Evolutionary conservation across 2,329 filamentous ascomycete species (phyloP).

Genomic region (Alternaria arbusti): DNA sequence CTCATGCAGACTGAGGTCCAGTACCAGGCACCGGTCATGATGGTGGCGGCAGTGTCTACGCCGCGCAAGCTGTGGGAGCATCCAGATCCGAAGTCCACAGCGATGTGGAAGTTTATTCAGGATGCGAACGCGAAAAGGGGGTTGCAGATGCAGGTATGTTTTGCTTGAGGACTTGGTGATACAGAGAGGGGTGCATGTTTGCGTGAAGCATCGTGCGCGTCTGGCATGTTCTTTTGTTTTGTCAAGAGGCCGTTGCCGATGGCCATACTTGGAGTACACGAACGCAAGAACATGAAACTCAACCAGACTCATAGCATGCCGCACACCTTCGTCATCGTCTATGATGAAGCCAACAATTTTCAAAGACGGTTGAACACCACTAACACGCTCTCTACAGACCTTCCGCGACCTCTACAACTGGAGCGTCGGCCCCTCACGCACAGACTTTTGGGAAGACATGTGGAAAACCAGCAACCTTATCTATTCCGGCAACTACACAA

Average conservation of each 20-base stretch:
- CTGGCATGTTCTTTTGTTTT: background rate
- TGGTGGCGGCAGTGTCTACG: background rate
- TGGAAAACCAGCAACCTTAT: constrained; percentile 40
- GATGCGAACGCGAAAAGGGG: constrained; percentile 64
- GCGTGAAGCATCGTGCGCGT: background rate
- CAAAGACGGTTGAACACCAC: background rate
- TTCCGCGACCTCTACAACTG: constrained; percentile 75
- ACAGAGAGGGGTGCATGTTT: background rate
- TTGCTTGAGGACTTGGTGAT: background rate
- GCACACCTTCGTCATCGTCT: background rate
- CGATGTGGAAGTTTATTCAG: constrained; percentile 59
- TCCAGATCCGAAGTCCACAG: constrained; percentile 50
- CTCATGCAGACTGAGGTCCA: background rate
- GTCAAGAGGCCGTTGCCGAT: background rate
- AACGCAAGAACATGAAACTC: background rate
- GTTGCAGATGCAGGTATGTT: constrained; percentile 63
- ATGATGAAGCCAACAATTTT: background rate
- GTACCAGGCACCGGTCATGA: background rate
- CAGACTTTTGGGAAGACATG: constrained; percentile 52
- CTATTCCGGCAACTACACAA: constrained; percentile 35
- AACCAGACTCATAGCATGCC: background rate
- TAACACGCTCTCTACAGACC: constrained; percentile 53
- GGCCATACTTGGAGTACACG: background rate
- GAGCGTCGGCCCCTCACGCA: constrained; percentile 64
- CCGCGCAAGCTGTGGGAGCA: constrained; percentile 59